Conservation (phyloP, 2,329 filamentous ascomycete genomes). For the Phaeosphaeriaceae sp. region DNA sequence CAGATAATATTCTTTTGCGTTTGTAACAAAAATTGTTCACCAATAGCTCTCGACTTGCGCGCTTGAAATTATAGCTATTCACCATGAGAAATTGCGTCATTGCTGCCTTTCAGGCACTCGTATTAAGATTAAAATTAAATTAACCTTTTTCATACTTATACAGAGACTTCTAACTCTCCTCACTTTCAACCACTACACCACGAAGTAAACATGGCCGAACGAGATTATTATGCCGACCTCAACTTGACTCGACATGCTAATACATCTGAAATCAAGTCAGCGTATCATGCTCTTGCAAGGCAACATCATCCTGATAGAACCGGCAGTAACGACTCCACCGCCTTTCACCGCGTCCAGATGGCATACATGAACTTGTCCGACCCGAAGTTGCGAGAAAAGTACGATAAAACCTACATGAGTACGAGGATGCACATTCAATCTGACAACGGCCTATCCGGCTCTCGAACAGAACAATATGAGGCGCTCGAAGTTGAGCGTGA, state of each 20-base stretch:
- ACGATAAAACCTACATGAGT: constrained; percentile 13
- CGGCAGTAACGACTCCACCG: constrained; percentile 57
- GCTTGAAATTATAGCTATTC: no score
- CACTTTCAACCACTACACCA: neutral
- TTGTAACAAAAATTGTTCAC: no score
- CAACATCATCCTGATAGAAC: constrained; percentile 96
- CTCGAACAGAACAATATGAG: no score
- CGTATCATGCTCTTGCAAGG: constrained; percentile 93
- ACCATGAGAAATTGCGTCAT: no score
- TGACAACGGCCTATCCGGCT: neutral
- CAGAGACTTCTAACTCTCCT: no score
- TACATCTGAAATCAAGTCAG: constrained; percentile 86
- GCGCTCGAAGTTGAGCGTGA: no score
- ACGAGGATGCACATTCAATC: neutral
- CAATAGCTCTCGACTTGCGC: no score
- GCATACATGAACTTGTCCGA: constrained; percentile 22
- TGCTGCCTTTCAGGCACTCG: no score
- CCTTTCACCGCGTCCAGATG: constrained; percentile 18
- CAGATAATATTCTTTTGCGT: no score
- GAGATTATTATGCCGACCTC: constrained; percentile 84
- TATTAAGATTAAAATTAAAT: no score
- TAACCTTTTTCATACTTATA: no score
- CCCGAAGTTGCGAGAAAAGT: constrained; percentile 3
- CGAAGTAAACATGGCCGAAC: constrained; percentile 25
- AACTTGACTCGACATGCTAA: constrained; percentile 81